Base-by-base conservation (phyloP, 306 rosid genomes). In the Malus fusca region DNA sequence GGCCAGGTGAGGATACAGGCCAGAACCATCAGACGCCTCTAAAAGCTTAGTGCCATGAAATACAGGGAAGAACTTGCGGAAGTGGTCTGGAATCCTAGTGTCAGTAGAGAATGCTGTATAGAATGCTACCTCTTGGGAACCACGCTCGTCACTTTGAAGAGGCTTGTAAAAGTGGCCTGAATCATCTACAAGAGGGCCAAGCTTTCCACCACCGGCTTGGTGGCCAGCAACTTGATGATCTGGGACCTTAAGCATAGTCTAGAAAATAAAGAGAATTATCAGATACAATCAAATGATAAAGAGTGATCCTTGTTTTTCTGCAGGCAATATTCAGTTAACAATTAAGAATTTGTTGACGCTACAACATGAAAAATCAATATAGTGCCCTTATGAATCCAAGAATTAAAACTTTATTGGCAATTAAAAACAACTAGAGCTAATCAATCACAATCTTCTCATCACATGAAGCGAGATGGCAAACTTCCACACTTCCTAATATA, bases 151-250 rank as follows among this genome's bases (percentile, higher is more conserved):
- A 65, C 69, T 77, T 71, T 94, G 96, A 42, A 94, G 91, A 73
- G 97, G 98, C 81, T 95, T 95, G 84, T 85, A 95, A 88, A 90
- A 95, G 48, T 48, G 75, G 52, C 98, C 97, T 2, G 89, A 83
- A 78, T 83, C 92, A 74, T 95, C 97, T 0, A 90, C 5, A 1
- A 90, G 89, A 23, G 98, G 97, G 63, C 98, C 97, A 8, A 92
- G 66, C 7, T 14, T 3, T n/a, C 97, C 98, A 48, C 68, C 43
- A 71, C 55, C 3, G 4, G 95, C 93, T 66, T 30, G 62, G 80
- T 95, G 98, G 10, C 97, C 98, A 9, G 93, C 98, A 59, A 92
- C 98, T 80, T 95, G 97, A 85, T 95, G 95, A 44, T 88, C 93
- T 1, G 97, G 97, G 51, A 84, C 79, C 86, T 83, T 95, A 23